Conservation (phyloP, 768 basidiomycete species). For the Kwoniella heveanensis region DNA sequence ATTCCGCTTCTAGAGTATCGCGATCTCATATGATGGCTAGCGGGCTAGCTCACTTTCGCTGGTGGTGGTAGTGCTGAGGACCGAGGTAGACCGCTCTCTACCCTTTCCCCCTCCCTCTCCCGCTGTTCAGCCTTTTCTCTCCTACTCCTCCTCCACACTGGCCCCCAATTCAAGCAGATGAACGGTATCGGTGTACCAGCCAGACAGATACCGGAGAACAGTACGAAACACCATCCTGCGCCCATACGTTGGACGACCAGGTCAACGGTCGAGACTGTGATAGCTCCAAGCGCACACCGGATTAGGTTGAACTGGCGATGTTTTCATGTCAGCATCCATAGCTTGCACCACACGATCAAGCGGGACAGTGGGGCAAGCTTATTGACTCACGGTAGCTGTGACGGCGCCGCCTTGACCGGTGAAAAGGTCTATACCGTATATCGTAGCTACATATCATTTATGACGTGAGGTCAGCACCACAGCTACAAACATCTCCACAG, state of each 20-base stretch:
- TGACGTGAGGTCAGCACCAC: too few relatives aligned
- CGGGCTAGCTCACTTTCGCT: background rate
- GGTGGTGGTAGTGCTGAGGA: too few relatives aligned
- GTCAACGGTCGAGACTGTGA: conserved; percentile 45
- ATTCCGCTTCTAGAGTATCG: too few relatives aligned
- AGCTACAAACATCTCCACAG: conserved; percentile 3
- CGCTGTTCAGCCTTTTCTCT: conserved; percentile 13
- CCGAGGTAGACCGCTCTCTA: background rate
- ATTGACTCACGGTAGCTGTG: conserved; percentile 51
- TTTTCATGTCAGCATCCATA: background rate
- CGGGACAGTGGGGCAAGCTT: too few relatives aligned
- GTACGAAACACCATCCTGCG: conserved; percentile 52
- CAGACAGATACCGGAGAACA: conserved; percentile 46
- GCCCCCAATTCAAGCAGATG: conserved; percentile 24
- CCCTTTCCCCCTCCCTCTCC: background rate
- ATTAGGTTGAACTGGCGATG: conserved; percentile 51
- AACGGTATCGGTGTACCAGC: conserved; percentile 35
- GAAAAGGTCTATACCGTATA: conserved; percentile 54
- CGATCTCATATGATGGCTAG: too few relatives aligned
- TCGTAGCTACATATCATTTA: conserved; percentile 25
- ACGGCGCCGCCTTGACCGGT: conserved; percentile 53
- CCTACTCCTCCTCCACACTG: conserved; percentile 19
- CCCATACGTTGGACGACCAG: conserved; percentile 31
- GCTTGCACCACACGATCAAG: conserved; percentile 6
- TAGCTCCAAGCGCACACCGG: conserved; percentile 51